Evolutionary conservation across 352 stramenopile genomes (phyloP).

Genomic region (Phytophthora lateralis): DNA sequence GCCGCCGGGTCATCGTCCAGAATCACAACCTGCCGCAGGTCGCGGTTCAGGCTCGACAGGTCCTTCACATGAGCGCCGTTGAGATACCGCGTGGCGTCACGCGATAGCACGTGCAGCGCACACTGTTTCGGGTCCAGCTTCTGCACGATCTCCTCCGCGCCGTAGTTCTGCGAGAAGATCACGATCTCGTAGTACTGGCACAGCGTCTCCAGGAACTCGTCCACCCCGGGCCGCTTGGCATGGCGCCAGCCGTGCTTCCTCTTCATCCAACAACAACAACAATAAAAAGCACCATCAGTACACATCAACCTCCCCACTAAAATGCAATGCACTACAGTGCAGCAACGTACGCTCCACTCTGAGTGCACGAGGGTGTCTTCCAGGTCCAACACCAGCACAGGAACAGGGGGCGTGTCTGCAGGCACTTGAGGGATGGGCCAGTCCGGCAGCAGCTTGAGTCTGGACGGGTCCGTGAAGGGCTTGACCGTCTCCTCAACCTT

Average conservation of each 20-base stretch:
- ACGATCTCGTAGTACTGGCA: slow-evolving; percentile 91
- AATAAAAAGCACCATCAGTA: not conserved
- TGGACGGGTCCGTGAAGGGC: slow-evolving; percentile 82
- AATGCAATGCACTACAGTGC: not conserved
- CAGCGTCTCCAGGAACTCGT: slow-evolving; percentile 86
- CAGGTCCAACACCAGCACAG: slow-evolving; percentile 83
- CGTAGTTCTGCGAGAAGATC: slow-evolving; percentile 87
- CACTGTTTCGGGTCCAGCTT: slow-evolving; percentile 87
- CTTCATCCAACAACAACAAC: slow-evolving; percentile 32
- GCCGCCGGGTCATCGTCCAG: slow-evolving; percentile 81
- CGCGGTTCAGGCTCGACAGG: slow-evolving; percentile 77
- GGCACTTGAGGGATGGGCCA: slow-evolving; percentile 86
- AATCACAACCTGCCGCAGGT: slow-evolving; percentile 83
- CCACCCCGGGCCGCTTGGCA: slow-evolving; percentile 83
- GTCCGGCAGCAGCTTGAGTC: slow-evolving; percentile 84
- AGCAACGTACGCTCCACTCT: slow-evolving; percentile 84
- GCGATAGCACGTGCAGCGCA: slow-evolving; percentile 84
- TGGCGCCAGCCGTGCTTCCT: slow-evolving; percentile 89
- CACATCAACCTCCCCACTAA: not conserved
- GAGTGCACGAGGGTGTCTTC: slow-evolving; percentile 90
- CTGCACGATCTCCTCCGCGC: slow-evolving; percentile 78
- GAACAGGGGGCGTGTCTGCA: slow-evolving; percentile 74
- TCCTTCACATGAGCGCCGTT: slow-evolving; percentile 89
- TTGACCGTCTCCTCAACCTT: slow-evolving; percentile 76
- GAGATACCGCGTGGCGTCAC: slow-evolving; percentile 82